Percentiles rank a stretch among this genome's conserved stretches.
Evolutionary conservation across 2,329 filamentous ascomycete species (phyloP).

Genomic region (Fusarium aywerte): DNA sequence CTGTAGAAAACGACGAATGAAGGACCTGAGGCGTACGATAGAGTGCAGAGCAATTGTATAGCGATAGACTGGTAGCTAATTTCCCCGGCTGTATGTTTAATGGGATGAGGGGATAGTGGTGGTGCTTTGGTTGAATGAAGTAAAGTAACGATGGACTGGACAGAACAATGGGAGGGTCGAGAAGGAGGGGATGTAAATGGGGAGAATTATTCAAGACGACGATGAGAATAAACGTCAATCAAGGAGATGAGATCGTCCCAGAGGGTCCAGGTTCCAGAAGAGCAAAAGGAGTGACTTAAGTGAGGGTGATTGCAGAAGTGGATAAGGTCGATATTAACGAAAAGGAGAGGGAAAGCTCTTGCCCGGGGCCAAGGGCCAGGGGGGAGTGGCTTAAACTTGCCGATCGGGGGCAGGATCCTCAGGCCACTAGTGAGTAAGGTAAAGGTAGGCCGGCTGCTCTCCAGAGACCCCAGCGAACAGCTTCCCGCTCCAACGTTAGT

Average conservation of each 20-base stretch:
- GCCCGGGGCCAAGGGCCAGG: slow-evolving; percentile 44
- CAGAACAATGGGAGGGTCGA: slow-evolving; percentile 23
- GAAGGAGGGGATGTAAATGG: slow-evolving; percentile 37
- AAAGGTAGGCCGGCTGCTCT: slow-evolving; percentile 15
- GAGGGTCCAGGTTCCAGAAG: slow-evolving; percentile 43
- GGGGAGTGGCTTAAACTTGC: slow-evolving; percentile 50
- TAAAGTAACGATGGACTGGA: slow-evolving; percentile 24
- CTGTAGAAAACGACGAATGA: slow-evolving; percentile 22
- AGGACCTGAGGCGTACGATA: slow-evolving; percentile 21
- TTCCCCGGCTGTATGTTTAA: slow-evolving; percentile 11
- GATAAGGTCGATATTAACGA: slow-evolving; percentile 53
- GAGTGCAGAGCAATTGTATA: slow-evolving; percentile 28
- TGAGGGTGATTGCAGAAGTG: slow-evolving; percentile 53
- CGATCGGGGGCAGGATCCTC: slow-evolving; percentile 51
- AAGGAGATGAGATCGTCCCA: slow-evolving; percentile 41
- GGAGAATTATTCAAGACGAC: slow-evolving; percentile 37
- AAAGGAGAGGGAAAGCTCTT: slow-evolving; percentile 52
- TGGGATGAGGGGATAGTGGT: slow-evolving; percentile 7
- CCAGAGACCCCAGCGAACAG: slow-evolving; percentile 40
- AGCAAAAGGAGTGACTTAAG: slow-evolving; percentile 55
- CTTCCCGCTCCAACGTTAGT: slow-evolving; percentile 37
- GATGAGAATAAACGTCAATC: slow-evolving; percentile 41
- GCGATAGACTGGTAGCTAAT: slow-evolving; percentile 4
- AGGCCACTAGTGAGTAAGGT: slow-evolving; percentile 45
- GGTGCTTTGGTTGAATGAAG: slow-evolving; percentile 10